Evolutionary conservation across 2,329 filamentous ascomycete genomes (phyloP).

Genomic region (Magnaporthales sp.): DNA sequence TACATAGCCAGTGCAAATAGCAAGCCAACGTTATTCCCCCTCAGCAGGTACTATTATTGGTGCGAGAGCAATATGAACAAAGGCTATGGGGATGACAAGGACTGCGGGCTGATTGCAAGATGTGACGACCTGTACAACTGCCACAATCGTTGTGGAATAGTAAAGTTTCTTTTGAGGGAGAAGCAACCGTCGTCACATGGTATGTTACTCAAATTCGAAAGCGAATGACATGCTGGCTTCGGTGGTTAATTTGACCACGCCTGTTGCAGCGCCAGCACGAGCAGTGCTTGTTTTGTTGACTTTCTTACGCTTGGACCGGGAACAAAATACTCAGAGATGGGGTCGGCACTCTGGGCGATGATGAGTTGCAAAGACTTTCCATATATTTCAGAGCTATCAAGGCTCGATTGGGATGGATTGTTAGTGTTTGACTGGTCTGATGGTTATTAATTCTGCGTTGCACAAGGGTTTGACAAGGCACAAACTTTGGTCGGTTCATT

Average conservation of each 20-base stretch:
- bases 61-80: background rate
- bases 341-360: background rate
- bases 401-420: background rate
- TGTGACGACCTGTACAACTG: background rate
- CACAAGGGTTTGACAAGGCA: background rate
- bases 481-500: background rate
- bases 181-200: background rate
- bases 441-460: background rate
- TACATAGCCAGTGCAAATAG: background rate
- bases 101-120: background rate
- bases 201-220: background rate
- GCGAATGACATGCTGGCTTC: background rate
- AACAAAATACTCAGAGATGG: background rate
- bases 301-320: background rate
- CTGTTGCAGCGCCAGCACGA: background rate
- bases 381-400: background rate
- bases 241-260: background rate
- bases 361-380: background rate
- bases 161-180: background rate
- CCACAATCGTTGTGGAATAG: background rate
- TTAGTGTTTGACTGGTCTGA: too few species aligned
- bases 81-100: background rate
- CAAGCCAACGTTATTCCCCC: background rate
- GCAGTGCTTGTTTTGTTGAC: background rate
- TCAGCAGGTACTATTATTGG: background rate